phyloP scores from a whole-genome alignment of 805 yeast species.

The Saturnispora galanensis region DNA sequence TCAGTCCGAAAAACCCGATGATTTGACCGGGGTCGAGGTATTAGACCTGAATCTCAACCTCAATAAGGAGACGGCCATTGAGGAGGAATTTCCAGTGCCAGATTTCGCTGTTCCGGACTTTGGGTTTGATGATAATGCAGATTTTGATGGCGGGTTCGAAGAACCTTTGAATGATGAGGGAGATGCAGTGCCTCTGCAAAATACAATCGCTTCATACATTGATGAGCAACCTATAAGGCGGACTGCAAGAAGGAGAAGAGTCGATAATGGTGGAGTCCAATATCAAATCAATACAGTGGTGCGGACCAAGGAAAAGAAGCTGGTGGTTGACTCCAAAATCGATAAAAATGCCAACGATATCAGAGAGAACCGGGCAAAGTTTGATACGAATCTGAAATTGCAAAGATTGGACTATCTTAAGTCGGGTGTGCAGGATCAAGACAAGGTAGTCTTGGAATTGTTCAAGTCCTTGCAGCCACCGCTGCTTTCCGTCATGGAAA shows the following conservation, averaged over 20 bases:
- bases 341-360: constrained; percentile 35
- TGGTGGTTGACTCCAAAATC: constrained; percentile 35
- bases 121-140: constrained; percentile 36
- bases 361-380: constrained; percentile 23
- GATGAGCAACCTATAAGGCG: constrained; percentile 6
- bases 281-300: constrained; percentile 33
- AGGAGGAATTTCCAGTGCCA: constrained; percentile 2
- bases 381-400: constrained; percentile 14
- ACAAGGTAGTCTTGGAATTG: neutral
- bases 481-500: constrained; percentile 8
- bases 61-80: constrained; percentile 14
- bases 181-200: neutral
- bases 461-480: constrained; percentile 9
- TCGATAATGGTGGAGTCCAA: constrained; percentile 21
- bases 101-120: constrained; percentile 12
- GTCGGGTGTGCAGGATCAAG: neutral
- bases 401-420: neutral
- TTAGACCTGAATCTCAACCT: constrained; percentile 28
- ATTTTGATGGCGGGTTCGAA: constrained; percentile 22
- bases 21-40: constrained; percentile 24
- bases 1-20: constrained; percentile 22
- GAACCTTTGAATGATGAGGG: constrained; percentile 11
- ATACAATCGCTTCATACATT: neutral
- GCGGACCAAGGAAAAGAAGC: constrained; percentile 36
- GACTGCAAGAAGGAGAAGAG: constrained; percentile 18